Evolutionary conservation across 2,329 filamentous ascomycete genomes (phyloP), one percentile per base, ranked within the genome.

Genomic region (Neoscytalidium dimidiatum): DNA sequence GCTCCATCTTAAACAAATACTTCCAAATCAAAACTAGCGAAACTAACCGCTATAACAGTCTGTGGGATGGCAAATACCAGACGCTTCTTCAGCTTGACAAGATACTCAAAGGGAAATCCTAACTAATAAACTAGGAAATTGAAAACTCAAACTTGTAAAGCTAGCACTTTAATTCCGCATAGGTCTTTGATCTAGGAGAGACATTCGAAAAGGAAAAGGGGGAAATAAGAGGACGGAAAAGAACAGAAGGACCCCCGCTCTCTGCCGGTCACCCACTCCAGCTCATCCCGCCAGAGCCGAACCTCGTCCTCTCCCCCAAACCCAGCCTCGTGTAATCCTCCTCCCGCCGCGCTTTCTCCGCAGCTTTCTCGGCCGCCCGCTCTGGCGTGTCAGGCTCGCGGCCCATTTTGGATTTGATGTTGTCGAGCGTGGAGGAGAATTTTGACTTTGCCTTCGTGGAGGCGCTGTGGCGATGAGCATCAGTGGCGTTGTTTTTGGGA

Each of bases 301-400:
- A 43, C 49, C 57, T 64, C 7, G 61, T 56, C 61, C 51, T 56
- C 26, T 57, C 48, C 4, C 48, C 61, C 48, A 64, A 56, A 2
- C 31, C 44, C n/a, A 56, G 41, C 49, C 21, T 41, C 48, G 56
- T 33, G 48, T 64, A 56, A 17, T 64, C 61, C 48, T 56, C 33
- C 49, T 46, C 17, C 61, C 48, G 29, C 35, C 35, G 23, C 6
- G 52, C 61, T 17, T 64, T 64, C 35, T 46, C 57, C 3, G 29
- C 44, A 23, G 38, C 19, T n/a, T 13, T 31, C 41, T 44, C 33
- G 11, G 41, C 33, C 21, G 48, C 61, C 13, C 28, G 48, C 6
- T 41, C 61, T 3, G 33, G 48, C 13, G 7, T 17, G 8, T 44
- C 48, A 1, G 28, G 21, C 46, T 56, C 29, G 2, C 48, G 17